phyloP scores from a whole-genome alignment of 768 basidiomycete species.

The Epithele typhae region DNA sequence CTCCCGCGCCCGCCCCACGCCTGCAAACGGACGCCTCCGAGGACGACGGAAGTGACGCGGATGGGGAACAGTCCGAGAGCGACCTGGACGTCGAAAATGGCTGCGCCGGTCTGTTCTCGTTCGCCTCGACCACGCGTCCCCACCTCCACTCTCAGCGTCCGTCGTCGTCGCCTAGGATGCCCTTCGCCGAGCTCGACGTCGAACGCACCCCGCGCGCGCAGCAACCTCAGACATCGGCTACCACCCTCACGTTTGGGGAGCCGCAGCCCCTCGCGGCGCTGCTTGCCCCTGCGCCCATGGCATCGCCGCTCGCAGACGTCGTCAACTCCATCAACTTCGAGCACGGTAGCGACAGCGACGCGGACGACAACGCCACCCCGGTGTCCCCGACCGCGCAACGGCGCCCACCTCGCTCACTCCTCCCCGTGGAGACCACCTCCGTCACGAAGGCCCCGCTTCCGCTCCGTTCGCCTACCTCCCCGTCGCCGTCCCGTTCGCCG shows the following conservation, averaged over 20 bases:
- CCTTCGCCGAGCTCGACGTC: conserved; percentile 20
- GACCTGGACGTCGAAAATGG: conserved; percentile 5
- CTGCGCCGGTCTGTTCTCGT: no score
- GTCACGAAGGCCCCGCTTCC: conserved; percentile 11
- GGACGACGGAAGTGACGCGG: conserved; percentile 12
- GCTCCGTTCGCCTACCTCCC: conserved; percentile 16
- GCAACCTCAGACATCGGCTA: conserved; percentile 1
- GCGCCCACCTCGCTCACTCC: no score
- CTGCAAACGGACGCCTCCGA: conserved; percentile 1
- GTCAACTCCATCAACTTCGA: conserved; percentile 27
- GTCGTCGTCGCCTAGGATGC: conserved; percentile 7
- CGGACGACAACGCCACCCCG: conserved; percentile 1
- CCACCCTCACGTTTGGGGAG: not conserved
- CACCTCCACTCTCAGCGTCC: not conserved
- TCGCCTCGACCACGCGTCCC: no score
- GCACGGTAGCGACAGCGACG: conserved; percentile 2
- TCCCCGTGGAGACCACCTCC: no score
- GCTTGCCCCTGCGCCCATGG: conserved; percentile 12
- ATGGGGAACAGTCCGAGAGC: conserved; percentile 9
- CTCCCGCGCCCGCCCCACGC: conserved; percentile 5
- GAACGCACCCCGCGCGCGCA: conserved; percentile 13
- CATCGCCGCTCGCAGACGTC: conserved; percentile 26
- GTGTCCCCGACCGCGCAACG: no score
- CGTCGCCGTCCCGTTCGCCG: conserved; percentile 1
- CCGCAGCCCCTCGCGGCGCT: conserved; percentile 1